Percentiles rank a stretch among this genome's conserved stretches.
These are phyloP conservation scores for Yarrowia phangngaensis DNA, from an alignment of 805 yeast genomes.

Conservation along the genomic window DNA sequence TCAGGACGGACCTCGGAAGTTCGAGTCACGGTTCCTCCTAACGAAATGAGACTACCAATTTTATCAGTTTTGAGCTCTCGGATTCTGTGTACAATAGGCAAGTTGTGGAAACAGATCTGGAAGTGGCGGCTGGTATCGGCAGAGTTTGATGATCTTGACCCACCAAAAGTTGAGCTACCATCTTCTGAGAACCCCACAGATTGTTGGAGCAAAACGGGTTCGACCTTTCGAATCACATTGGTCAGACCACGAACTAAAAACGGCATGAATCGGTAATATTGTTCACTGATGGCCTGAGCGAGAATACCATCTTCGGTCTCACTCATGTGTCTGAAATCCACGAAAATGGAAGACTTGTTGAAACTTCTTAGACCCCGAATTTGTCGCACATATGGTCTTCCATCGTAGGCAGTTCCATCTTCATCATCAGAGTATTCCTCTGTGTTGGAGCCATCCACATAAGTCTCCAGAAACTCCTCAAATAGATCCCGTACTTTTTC, in stretches of 20 bases:
- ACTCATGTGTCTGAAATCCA: slow-evolving; percentile 76
- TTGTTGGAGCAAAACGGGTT: slow-evolving; percentile 57
- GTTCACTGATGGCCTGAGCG: slow-evolving; percentile 84
- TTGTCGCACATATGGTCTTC: slow-evolving; percentile 69
- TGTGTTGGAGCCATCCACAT: slow-evolving; percentile 44
- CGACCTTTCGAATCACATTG: slow-evolving; percentile 65
- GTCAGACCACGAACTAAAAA: slow-evolving; percentile 72
- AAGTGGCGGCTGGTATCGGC: slow-evolving; percentile 64
- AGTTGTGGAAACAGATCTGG: slow-evolving; percentile 82
- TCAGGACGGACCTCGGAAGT: slow-evolving; percentile 97
- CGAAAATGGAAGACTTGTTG: slow-evolving; percentile 72
- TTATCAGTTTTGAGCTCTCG: slow-evolving; percentile 87
- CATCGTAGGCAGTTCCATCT: slow-evolving; percentile 40
- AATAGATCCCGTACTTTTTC: slow-evolving; percentile 90
- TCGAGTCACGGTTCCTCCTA: slow-evolving; percentile 93
- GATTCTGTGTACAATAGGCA: slow-evolving; percentile 77
- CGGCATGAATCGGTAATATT: slow-evolving; percentile 89
- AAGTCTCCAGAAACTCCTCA: slow-evolving; percentile 75
- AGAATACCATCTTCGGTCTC: slow-evolving; percentile 72
- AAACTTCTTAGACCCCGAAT: slow-evolving; percentile 73
- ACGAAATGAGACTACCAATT: slow-evolving; percentile 77
- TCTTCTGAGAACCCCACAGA: slow-evolving; percentile 36
- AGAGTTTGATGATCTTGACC: slow-evolving; percentile 27
- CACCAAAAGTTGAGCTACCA: slow-evolving; percentile 39
- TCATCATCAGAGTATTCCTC: slow-evolving; percentile 28